Evolutionary conservation across 148 eudicot species (phyloP).

Genomic region (Rhododendron kiyosumense): DNA sequence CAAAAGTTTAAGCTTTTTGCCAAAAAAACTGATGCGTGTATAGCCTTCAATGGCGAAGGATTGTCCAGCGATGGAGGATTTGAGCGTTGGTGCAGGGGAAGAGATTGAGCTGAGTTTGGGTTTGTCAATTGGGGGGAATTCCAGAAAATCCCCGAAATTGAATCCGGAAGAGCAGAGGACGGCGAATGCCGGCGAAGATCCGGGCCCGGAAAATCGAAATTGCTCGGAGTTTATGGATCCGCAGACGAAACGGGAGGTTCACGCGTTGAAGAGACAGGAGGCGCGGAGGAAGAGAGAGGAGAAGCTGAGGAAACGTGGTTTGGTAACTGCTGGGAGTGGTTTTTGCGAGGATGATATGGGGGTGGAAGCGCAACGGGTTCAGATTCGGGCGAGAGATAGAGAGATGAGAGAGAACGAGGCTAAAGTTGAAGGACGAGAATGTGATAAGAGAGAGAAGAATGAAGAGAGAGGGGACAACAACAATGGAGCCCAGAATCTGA

Average conservation of each 20-base stretch:
- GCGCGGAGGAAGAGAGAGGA: slow-evolving; percentile 35
- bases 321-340: not conserved
- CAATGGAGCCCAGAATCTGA: not conserved
- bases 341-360: not conserved
- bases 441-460: not conserved
- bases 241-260: slow-evolving; percentile 24
- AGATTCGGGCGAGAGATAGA: slow-evolving; percentile 16
- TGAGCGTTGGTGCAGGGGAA: slow-evolving; percentile 18
- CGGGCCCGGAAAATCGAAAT: not conserved
- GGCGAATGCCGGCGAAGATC: not conserved
- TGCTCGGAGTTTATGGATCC: slow-evolving; percentile 4
- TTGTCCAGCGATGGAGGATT: slow-evolving; percentile 9
- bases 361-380: slow-evolving; percentile 15
- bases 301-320: slow-evolving; percentile 26
- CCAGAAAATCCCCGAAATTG: not conserved
- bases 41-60: not conserved
- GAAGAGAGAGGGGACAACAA: not conserved
- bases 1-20: not conserved
- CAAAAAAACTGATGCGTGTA: not conserved
- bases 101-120: slow-evolving; percentile 55
- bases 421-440: not conserved
- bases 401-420: slow-evolving; percentile 21
- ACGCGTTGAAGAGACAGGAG: slow-evolving; percentile 42
- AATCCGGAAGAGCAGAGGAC: not conserved
- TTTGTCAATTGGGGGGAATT: slow-evolving; percentile 34